Percentiles rank a stretch among this genome's conserved stretches.
Conservation (phyloP, 2,329 filamentous ascomycete species). For the Cladosporium cucumerinum region DNA sequence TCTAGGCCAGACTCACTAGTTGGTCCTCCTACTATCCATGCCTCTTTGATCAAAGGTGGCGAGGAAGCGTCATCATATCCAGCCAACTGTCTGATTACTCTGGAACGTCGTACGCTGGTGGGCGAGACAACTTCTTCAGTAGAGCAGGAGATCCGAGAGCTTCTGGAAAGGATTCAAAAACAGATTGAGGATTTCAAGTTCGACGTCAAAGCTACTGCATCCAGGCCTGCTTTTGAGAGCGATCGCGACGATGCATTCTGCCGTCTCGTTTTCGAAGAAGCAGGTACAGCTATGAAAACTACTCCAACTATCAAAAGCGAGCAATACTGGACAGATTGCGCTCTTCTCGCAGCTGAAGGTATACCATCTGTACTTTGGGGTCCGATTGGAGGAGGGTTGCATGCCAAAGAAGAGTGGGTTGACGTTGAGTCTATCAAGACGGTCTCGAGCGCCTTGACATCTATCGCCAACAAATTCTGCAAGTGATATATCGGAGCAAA, state of each 20-base stretch:
- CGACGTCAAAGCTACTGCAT: neutral
- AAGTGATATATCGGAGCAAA: neutral
- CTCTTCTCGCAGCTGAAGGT: slow-evolving; percentile 2
- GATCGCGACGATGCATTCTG: neutral
- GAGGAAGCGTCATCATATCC: slow-evolving; percentile 9
- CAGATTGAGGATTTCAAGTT: neutral
- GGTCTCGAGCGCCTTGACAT: neutral
- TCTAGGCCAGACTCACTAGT: neutral
- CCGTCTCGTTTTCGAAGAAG: neutral
- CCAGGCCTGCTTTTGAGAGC: neutral
- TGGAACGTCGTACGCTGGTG: neutral
- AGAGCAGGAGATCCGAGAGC: neutral
- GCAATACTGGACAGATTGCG: slow-evolving; percentile 6
- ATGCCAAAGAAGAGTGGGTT: slow-evolving; percentile 9
- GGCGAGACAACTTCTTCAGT: neutral
- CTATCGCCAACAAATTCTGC: slow-evolving; percentile 1
- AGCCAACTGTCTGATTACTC: neutral
- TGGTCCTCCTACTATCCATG: slow-evolving; percentile 1
- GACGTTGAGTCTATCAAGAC: slow-evolving; percentile 3
- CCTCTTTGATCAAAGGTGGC: slow-evolving; percentile 7
- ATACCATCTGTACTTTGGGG: slow-evolving; percentile 7
- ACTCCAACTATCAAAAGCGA: neutral
- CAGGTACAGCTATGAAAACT: neutral
- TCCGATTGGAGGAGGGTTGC: neutral
- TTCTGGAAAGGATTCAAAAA: neutral